Evolutionary conservation across 2,329 filamentous ascomycete species (phyloP).

Genomic region (Pestalotiopsis sp.): DNA sequence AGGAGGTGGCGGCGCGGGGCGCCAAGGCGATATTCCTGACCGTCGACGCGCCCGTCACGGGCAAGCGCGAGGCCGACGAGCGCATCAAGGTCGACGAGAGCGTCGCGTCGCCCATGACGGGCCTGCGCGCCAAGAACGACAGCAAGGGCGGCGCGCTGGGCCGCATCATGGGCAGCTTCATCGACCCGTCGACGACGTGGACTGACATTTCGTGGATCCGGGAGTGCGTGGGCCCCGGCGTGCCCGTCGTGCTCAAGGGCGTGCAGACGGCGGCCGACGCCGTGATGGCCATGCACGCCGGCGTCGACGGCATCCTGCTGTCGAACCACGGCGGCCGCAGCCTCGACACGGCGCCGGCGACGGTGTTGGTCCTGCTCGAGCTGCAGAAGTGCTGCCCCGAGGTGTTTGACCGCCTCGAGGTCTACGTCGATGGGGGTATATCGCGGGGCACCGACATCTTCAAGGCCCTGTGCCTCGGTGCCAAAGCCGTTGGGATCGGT

Average conservation of each 20-base stretch:
- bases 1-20: slow-evolving; percentile 32
- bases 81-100: slow-evolving; percentile 50
- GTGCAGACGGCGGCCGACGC: slow-evolving; percentile 72
- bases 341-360: slow-evolving; percentile 53
- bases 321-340: slow-evolving; percentile 71
- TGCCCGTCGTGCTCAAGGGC: slow-evolving; percentile 68
- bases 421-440: slow-evolving; percentile 68
- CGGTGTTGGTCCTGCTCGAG: slow-evolving; percentile 64
- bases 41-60: slow-evolving; percentile 59
- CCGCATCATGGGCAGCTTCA: slow-evolving; percentile 57
- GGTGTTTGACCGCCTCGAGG: slow-evolving; percentile 62
- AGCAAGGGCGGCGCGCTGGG: slow-evolving; percentile 57
- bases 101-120: slow-evolving; percentile 51
- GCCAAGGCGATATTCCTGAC: slow-evolving; percentile 61
- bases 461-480: slow-evolving; percentile 68
- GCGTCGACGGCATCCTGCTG: slow-evolving; percentile 69
- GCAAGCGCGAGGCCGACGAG: slow-evolving; percentile 55
- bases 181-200: slow-evolving; percentile 64
- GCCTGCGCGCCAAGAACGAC: slow-evolving; percentile 52
- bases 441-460: slow-evolving; percentile 68
- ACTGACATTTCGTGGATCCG: slow-evolving; percentile 68
- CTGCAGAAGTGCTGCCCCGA: slow-evolving; percentile 63
- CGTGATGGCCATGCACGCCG: slow-evolving; percentile 58
- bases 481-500: slow-evolving; percentile 65
- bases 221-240: slow-evolving; percentile 49